Percentiles rank a stretch among this genome's conserved stretches.
phyloP scores from a whole-genome alignment of 768 basidiomycete species.

The Kwoniella botswanensis region DNA sequence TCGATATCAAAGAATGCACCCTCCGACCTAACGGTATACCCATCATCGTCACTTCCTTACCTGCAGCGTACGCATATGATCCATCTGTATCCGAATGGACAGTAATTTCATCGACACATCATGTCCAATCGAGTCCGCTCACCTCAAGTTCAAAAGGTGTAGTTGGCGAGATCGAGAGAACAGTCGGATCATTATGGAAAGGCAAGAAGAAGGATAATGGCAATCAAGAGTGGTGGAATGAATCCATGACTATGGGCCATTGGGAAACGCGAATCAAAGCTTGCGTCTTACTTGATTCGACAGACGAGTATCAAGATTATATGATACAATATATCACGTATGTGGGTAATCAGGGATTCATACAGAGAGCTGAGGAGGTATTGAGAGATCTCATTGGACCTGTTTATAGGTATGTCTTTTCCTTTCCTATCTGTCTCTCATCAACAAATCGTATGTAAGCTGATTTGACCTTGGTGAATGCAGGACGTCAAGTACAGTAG shows the following conservation, averaged over 20 bases:
- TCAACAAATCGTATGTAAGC: neutral
- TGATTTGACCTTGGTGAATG: neutral
- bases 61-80: slow-evolving; percentile 82
- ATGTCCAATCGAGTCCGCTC: slow-evolving; percentile 70
- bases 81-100: slow-evolving; percentile 70
- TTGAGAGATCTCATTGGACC: slow-evolving; percentile 89
- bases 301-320: slow-evolving; percentile 79
- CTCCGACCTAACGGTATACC: slow-evolving; percentile 82
- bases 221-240: slow-evolving; percentile 75
- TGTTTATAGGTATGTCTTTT: slow-evolving; percentile 76
- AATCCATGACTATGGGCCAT: slow-evolving; percentile 83
- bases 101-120: slow-evolving; percentile 80
- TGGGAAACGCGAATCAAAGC: slow-evolving; percentile 82
- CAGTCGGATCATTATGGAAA: slow-evolving; percentile 28
- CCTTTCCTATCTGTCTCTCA: neutral
- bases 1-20: slow-evolving; percentile 66
- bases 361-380: slow-evolving; percentile 86
- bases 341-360: slow-evolving; percentile 86
- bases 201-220: slow-evolving; percentile 24
- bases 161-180: slow-evolving; percentile 55
- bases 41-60: slow-evolving; percentile 74
- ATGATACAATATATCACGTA: slow-evolving; percentile 78
- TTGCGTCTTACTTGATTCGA: slow-evolving; percentile 75
- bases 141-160: neutral
- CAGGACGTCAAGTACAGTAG: slow-evolving; percentile 64